Evolutionary conservation across 108 stramenopile species (phyloP), one percentile per base, ranked within the genome.

Genomic region (Cyclotella sp.): DNA sequence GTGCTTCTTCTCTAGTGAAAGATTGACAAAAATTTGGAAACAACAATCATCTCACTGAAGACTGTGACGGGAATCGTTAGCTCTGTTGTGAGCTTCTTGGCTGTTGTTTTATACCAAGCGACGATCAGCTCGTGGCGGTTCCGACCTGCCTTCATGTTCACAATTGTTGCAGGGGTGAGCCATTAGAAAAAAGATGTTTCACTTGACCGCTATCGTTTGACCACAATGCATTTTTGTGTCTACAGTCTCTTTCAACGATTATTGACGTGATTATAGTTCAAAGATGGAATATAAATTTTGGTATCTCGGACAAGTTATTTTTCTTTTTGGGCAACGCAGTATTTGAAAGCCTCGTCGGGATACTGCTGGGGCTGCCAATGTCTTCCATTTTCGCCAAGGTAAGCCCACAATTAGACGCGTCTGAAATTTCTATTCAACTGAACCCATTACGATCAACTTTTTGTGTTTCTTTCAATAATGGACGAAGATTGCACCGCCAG

Each of bases 51-150:
- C n/a, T n/a, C n/a, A n/a, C n/a, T n/a, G 12, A 16, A 58, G 55
- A 83, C 82, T 30, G 59, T 83, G 15, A 79, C 82, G 42, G 82
- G 82, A 30, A 69, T 83, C 7, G 66, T 79, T 15, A 78, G 82
- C 47, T 79, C 78, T 5, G 65, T 79, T 1, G 74, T 83, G 18
- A 75, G 72, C 28, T 79, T 83, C 21, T 14, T 79, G 14, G 64
- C 73, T 40, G 82, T 83, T 18, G 53, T 83, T 29, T 61, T 83
- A 0, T 83, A 83, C 53, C 82, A 83, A 47, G 43, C 73, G 14
- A 73, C 73, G 30, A 51, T 83, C 14, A 63, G 60, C 41, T 58
- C 66, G 0, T 83, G 82, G 82, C 42, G 82, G 40, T 83, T 79
- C 26, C 72, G 78, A 0, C 67, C 78, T 10, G 78, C 69, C 24